Evolutionary conservation across 768 basidiomycete species (phyloP), one percentile per base, ranked within the genome.

Genomic region (Pleurotus citrinopileatus): DNA sequence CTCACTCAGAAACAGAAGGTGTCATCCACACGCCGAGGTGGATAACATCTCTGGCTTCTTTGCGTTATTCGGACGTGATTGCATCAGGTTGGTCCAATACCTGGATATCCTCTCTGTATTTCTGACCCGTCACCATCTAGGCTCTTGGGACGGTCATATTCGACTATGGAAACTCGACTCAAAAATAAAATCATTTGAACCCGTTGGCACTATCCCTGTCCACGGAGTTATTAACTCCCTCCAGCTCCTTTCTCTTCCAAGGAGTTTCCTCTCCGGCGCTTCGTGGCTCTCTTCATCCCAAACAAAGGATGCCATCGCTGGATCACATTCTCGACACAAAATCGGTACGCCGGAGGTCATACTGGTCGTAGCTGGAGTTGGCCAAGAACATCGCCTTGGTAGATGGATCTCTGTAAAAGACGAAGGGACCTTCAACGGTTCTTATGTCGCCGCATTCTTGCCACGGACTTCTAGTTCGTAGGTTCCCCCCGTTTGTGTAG

Each of bases 111-210:
- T 51, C 13, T 25, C 37, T 5, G 29, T 1, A 51, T 52, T n/a
- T 42, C 17, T 42, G 36, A 37, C 15, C 12, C 29, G 34, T 27
- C 2, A n/a, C 15, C 12, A n/a, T 19, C 1, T 57, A 97, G 94
- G 96, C 27, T 98, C 97, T 9, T 98, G 91, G 88, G 94, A 97
- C 58, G 93, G 94, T 42, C 67, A 78, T 44, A 82, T 98, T 62
- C 88, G 90, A 46, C 73, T 99, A 66, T 99, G 97, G 96, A 87
- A 91, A 63, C 75, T 99, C 27, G 89, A 94, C 58, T 61, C 82
- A 0, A 87, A 83, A 58, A 70, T 95, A 12, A 88, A 83, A 62
- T 87, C 86, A 0, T 96, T 99, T 69, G 69, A 81, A 10, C 80
- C 80, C 1, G 63, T 86, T 10, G 86, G 84, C 12, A 81, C 76